Conservation (phyloP, 1,139 yeast genomes). For the Scheffersomyces cryptocercus region DNA sequence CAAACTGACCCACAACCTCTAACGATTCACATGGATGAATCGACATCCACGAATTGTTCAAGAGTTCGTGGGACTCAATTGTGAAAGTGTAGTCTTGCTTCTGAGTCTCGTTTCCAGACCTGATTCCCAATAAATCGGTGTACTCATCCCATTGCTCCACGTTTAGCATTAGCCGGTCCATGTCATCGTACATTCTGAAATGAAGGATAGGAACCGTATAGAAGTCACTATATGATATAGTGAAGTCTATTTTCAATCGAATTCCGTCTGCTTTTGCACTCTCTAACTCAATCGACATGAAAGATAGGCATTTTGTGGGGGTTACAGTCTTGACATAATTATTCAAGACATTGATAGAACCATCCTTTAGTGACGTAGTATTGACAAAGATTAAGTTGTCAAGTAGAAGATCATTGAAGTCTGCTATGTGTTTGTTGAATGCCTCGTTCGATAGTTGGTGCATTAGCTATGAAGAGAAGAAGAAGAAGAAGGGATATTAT, state of each 20-base stretch:
- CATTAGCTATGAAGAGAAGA: constrained; percentile 1
- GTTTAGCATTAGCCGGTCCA: neutral
- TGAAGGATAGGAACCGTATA: constrained; percentile 36
- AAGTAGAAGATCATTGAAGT: constrained; percentile 12
- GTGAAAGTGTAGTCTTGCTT: constrained; percentile 1
- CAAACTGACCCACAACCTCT: constrained; percentile 13
- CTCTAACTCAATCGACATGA: no score
- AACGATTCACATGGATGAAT: constrained; percentile 44
- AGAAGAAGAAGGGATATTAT: no score
- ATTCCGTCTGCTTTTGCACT: no score
- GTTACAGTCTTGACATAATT: constrained; percentile 8
- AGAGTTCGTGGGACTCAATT: constrained; percentile 25
- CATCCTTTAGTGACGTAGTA: neutral
- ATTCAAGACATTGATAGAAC: constrained; percentile 7
- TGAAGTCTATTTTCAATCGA: constrained; percentile 15
- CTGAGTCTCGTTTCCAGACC: neutral
- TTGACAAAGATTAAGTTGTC: constrained; percentile 3
- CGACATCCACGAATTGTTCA: constrained; percentile 30
- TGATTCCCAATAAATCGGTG: neutral
- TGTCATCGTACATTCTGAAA: constrained; percentile 16
- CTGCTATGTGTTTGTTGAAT: constrained; percentile 16
- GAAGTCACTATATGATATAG: constrained; percentile 30
- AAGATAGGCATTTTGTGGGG: no score
- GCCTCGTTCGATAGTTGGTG: constrained; percentile 12
- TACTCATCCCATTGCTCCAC: neutral